Conservation (phyloP, 495 filamentous ascomycete species). For the Hyphodiscus hymeniophilus region DNA sequence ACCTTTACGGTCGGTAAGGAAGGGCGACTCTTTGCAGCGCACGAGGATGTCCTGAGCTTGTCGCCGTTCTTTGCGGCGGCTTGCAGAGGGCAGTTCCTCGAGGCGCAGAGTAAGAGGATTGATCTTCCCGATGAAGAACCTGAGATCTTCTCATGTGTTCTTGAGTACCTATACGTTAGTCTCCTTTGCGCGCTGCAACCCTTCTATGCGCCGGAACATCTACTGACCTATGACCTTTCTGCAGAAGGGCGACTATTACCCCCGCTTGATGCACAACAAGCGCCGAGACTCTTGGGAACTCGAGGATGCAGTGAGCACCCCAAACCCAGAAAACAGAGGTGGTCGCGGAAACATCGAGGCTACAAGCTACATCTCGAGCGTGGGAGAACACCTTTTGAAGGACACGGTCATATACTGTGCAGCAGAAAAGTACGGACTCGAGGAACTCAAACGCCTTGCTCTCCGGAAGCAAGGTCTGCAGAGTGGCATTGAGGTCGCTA, state of each 20-base stretch:
- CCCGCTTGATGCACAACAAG: conserved; percentile 63
- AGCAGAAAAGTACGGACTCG: conserved; percentile 71
- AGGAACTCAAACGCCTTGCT: conserved; percentile 73
- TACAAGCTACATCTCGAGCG: conserved; percentile 59
- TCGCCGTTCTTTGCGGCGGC: conserved; percentile 68
- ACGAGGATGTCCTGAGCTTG: conserved; percentile 71
- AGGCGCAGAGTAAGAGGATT: conserved; percentile 58
- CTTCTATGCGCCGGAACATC: background rate
- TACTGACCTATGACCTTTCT: background rate
- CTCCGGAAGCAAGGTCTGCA: conserved; percentile 75
- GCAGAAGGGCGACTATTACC: conserved; percentile 79
- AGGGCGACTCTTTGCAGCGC: conserved; percentile 80
- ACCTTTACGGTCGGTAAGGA: conserved; percentile 72
- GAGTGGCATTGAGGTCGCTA: conserved; percentile 68
- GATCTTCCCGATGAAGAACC: conserved; percentile 78
- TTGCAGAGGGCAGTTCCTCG: conserved; percentile 54
- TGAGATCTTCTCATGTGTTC: conserved; percentile 81
- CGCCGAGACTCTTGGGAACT: conserved; percentile 60
- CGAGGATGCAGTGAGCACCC: conserved; percentile 39
- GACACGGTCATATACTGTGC: conserved; percentile 91
- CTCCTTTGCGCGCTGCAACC: background rate
- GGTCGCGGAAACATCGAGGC: conserved; percentile 39
- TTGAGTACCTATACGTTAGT: conserved; percentile 74
- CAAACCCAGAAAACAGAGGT: conserved; percentile 29
- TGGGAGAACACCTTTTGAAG: conserved; percentile 63